Evolutionary conservation across 495 filamentous ascomycete genomes (phyloP).

Genomic region (Annulohypoxylon moriforme): DNA sequence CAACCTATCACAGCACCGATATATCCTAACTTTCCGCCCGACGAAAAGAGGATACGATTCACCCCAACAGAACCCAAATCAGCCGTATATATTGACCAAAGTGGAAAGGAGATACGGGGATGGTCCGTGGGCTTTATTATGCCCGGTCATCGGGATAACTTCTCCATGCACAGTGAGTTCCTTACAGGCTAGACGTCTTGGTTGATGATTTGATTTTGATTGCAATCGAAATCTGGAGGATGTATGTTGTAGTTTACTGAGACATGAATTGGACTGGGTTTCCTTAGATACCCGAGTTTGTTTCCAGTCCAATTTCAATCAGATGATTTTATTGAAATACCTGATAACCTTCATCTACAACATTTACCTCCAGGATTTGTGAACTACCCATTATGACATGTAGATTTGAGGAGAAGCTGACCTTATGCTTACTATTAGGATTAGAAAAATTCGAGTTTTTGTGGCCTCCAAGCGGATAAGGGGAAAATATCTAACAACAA

Average conservation of each 20-base stretch:
- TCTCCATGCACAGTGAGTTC: conserved; percentile 20
- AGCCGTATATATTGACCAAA: conserved; percentile 3
- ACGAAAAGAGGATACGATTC: conserved; percentile 34
- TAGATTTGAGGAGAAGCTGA: neutral
- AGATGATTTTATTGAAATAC: neutral
- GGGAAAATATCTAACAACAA: no score
- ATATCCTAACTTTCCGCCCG: conserved; percentile 21
- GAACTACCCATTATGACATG: neutral
- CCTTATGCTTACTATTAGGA: no score
- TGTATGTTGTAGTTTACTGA: neutral
- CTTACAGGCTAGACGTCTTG: neutral
- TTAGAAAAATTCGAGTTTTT: no score
- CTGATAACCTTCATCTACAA: neutral
- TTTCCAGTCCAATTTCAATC: neutral
- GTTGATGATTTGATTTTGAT: neutral
- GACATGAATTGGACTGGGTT: neutral
- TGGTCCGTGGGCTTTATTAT: conserved; percentile 32
- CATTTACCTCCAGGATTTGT: neutral
- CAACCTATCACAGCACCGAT: neutral
- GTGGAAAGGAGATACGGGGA: conserved; percentile 23
- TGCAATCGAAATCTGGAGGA: neutral
- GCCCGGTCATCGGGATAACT: conserved; percentile 1
- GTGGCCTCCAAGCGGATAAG: no score
- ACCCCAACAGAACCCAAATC: conserved; percentile 19
- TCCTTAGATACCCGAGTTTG: conserved; percentile 22